Evolutionary conservation across 805 yeast genomes (phyloP), one percentile per base, ranked within the genome.

Genomic region (Cyberlindnera japonica): DNA sequence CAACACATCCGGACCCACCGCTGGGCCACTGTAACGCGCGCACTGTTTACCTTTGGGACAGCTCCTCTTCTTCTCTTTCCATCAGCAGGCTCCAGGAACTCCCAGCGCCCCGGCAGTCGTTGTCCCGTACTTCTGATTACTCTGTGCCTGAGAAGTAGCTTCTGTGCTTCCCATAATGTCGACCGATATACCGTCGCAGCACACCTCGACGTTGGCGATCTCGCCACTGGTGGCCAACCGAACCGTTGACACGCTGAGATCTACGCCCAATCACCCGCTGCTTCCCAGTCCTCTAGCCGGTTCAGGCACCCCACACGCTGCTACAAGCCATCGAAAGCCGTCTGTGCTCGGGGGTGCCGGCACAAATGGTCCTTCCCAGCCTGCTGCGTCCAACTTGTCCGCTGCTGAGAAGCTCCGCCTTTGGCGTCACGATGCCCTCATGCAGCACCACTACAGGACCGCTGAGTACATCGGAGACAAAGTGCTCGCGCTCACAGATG

Each of bases 381-480:
- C 11, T 15, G 20, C 22, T 14, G 10, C 27, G 7, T 20, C 46
- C 1, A 47, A 43, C 16, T 26, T 55, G 29, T 75, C 95, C 0
- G 93, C 85, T 43, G 93, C 90, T 0, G 97, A 91, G 48, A 79
- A 81, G 50, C 71, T 93, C 25, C 65, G 98, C 33, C 67, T 86
- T 21, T 93, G 98, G 99, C 68, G 98, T 35, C 95, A 89, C 48
- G 96, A 89, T 57, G 95, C 99, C 0, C 62, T 84, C 41, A 80
- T 84, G 82, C 95, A 90, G 53, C 97, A 90, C 59, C 95, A 89
- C 47, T 86, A 86, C 60, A 72, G 73, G 32, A 87, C 97, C 0
- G 97, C 98, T 0, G 91, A 83, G 53, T 88, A 80, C 58, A 75
- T 93, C 20, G 98, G 96, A 13, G 96, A 93, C 64, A 91, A 90